Base-by-base conservation (phyloP, 768 basidiomycete genomes). In the Trametes coccinea region DNA sequence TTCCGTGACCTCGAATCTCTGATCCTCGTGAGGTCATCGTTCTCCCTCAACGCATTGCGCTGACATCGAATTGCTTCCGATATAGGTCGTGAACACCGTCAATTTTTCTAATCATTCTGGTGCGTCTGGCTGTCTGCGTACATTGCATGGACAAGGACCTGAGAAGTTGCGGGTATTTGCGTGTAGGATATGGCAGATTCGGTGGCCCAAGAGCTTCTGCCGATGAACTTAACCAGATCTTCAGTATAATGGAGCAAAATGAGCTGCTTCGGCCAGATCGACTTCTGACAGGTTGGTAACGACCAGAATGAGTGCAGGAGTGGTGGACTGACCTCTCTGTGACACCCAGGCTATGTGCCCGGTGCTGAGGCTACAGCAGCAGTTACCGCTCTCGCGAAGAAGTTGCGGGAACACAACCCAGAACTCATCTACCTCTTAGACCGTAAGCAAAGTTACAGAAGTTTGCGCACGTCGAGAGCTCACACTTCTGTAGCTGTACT, bases 71-170 rank as follows among this genome's bases (percentile, higher is more conserved):
- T 27, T 29, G 30, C 40, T 22, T 7, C 46, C 71, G 40, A 17
- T 5, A 4, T 30, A 92, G 90, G 83, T 89, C 57, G 83, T 96
- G 22, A 95, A 95, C 70, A 93, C 93, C 1, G 95, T 98, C 40
- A 91, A 97, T 69, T 98, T 91, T 72, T 92, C 92, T 7, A 99
- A 98, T 67, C 96, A 99, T 72, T 82, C 93, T 5, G 95, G 93
- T 91, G 57, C 57, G 80, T 41, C 13, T 30, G 5, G 33, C 6
- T 33, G 7, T 5, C 4, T 48, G 8, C 31, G n/a, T 53, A 33
- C 17, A 30, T 16, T 31, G 47, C 17, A 29, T 43, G 30, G 48
- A 43, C 14, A 34, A 30, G 31, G 22, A 22, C 22, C 22, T 22
- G 22, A 22, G 22, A 22, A 33, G 14, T n/a, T 30, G 37, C 30